Percentiles rank a stretch among this genome's conserved stretches.
phyloP scores from a whole-genome alignment of 768 basidiomycete species.

The Panellus pusillus region DNA sequence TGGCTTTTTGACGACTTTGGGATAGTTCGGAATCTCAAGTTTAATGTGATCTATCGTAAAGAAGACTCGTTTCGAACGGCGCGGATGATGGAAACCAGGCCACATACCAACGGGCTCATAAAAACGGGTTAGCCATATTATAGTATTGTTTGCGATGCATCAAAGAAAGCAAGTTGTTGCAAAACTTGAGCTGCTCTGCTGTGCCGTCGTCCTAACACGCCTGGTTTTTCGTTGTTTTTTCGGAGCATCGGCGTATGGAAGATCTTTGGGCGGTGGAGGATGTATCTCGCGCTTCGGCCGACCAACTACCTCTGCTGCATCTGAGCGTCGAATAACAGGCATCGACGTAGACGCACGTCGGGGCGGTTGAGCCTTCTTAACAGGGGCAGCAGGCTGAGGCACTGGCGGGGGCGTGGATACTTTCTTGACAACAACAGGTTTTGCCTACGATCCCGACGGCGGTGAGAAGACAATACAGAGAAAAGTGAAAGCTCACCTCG shows the following conservation, averaged over 20 bases:
- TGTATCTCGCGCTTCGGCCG: constrained; percentile 99
- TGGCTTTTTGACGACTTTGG: constrained; percentile 86
- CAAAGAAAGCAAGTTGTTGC: constrained; percentile 70
- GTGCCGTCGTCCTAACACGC: constrained; percentile 64
- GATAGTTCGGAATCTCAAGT: constrained; percentile 81
- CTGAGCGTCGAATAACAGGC: constrained; percentile 81
- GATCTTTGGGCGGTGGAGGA: constrained; percentile 89
- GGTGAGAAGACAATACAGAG: not conserved
- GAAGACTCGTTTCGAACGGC: constrained; percentile 6
- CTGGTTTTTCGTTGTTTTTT: constrained; percentile 69
- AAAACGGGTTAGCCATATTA: constrained; percentile 75
- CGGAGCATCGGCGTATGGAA: constrained; percentile 77
- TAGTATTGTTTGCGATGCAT: constrained; percentile 79
- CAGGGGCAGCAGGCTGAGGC: constrained; percentile 45
- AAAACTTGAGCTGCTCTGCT: constrained; percentile 83
- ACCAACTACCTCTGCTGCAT: constrained; percentile 51
- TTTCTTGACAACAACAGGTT: constrained; percentile 47
- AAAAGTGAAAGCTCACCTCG: constrained; percentile 55
- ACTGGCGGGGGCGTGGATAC: constrained; percentile 44
- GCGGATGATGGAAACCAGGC: constrained; percentile 4
- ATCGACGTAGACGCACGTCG: constrained; percentile 80
- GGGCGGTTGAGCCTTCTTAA: constrained; percentile 45
- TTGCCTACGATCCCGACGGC: constrained; percentile 25
- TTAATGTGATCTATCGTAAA: constrained; percentile 64
- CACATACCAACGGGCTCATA: constrained; percentile 90